These are phyloP conservation scores for Ricinus communis DNA, from an alignment of 345 rosid species.

Conservation along the genomic window DNA sequence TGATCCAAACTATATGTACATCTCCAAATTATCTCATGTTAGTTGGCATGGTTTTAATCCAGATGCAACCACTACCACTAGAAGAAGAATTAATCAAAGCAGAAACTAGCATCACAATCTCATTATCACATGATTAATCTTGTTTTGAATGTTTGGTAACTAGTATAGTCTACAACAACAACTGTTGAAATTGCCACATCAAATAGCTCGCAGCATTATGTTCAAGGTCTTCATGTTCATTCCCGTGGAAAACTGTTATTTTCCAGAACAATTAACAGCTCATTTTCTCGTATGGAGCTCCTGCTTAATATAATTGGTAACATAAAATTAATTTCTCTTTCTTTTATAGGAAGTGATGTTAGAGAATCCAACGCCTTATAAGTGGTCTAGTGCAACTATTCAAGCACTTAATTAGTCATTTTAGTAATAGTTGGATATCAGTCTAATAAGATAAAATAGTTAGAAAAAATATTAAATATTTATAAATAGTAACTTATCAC, in stretches of 20 bases:
- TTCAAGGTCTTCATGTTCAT: neutral
- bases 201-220: neutral
- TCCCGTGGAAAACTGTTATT: neutral
- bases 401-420: too few species aligned
- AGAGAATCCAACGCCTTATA: too few species aligned
- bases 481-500: too few species aligned
- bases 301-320: neutral
- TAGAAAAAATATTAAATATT: too few species aligned
- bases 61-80: neutral
- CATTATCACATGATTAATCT: neutral
- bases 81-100: neutral
- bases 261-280: neutral
- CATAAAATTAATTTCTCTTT: neutral
- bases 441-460: too few species aligned
- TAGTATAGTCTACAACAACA: neutral
- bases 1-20: neutral
- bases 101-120: slow-evolving; percentile 2
- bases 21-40: neutral
- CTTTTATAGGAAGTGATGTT: neutral
- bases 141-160: slow-evolving; percentile 1
- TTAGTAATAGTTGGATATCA: too few species aligned
- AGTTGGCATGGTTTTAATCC: neutral
- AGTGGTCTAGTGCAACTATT: too few species aligned
- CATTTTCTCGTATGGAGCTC: neutral
- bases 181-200: neutral